Evolutionary conservation across 2,329 filamentous ascomycete genomes (phyloP), one percentile per base, ranked within the genome.

Genomic region (Diaporthe vexans): DNA sequence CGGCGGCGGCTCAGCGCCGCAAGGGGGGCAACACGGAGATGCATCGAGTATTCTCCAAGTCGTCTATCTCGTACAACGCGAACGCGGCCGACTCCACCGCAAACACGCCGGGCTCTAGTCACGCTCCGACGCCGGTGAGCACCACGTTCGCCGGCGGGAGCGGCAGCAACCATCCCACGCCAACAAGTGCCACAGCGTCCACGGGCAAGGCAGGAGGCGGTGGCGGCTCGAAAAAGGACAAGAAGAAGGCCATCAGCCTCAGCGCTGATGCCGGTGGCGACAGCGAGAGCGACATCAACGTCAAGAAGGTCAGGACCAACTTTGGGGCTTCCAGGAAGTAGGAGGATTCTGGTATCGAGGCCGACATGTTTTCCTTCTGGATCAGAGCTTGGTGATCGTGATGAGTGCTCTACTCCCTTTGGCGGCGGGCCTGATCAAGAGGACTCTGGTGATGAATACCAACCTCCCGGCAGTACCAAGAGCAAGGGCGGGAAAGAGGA

Each of bases 1-100:
- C 88, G 1, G 88, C 89, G 6, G 88, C 91, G 5, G 88, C 91
- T 15, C 88, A 91, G 77, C 87, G 93, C 80, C 90, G 92, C 79
- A 90, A 93, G 82, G 88, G 89, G 33, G 89, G 90, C 7, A 86
- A 93, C 65, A 88, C 88, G 75, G 94, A 95, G 70, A 88, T 90
- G 78, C 94, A 95, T 81, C 88, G 93, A 76, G 92, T 96, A 72
- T 96, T 96, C 82, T 91, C 91, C 74, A 85, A 88, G 77, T 90
- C 90, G 24, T 90, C 91, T n/a, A 86, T 92, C 52, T 92, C 90
- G 1, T 91, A 91, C 78, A 88, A 90, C 75, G 83, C 86, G 10
- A 82, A 82, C 48, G 73, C 56, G 24, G 10, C 73, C 40, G 73
- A 74, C 48, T 72, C 68, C 33, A 54, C 56, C 26, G 73, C 75